These are phyloP conservation scores for Leucosporidium yakuticum DNA, from an alignment of 768 basidiomycete species.

Conservation along the genomic window DNA sequence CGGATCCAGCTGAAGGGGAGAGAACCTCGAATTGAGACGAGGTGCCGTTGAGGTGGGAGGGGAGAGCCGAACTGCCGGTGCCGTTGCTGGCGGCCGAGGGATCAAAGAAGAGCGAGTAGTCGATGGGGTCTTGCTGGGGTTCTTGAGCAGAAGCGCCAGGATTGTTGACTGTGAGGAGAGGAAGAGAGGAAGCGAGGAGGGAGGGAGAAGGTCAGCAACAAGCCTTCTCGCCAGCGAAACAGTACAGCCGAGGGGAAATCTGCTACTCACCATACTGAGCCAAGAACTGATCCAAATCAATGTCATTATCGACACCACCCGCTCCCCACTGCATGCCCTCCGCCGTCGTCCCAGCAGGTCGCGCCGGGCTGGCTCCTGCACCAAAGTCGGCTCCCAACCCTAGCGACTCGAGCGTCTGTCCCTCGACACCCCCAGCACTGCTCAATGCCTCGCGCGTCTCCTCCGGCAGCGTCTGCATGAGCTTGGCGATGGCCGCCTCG, in stretches of 20 bases:
- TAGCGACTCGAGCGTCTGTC: constrained; percentile 4
- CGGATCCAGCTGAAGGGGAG: constrained; percentile 3
- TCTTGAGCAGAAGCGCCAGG: not conserved
- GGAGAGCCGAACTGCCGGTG: not conserved
- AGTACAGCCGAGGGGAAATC: not conserved
- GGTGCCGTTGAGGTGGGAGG: not conserved
- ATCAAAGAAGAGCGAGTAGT: constrained; percentile 2
- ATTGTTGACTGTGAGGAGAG: not conserved
- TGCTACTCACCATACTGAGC: constrained; percentile 22
- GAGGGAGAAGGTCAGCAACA: not conserved
- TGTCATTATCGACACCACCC: not conserved
- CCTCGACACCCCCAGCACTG: constrained; percentile 8
- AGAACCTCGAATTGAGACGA: not conserved
- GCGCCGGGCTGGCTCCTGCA: not conserved
- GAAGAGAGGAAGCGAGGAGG: too few species aligned
- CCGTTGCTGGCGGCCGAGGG: constrained; percentile 15
- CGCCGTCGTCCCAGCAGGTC: constrained; percentile 1
- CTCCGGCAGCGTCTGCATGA: constrained; percentile 22
- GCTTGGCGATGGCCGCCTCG: constrained; percentile 24
- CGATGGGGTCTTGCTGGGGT: not conserved
- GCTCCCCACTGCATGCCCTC: not conserved
- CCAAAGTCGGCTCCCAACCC: constrained; percentile 4
- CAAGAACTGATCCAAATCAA: constrained; percentile 29
- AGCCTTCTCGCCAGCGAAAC: too few species aligned
- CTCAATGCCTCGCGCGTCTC: constrained; percentile 26